Base-by-base conservation (phyloP, 202 grass and related monocot genomes). In the Eragrostis tef region DNA sequence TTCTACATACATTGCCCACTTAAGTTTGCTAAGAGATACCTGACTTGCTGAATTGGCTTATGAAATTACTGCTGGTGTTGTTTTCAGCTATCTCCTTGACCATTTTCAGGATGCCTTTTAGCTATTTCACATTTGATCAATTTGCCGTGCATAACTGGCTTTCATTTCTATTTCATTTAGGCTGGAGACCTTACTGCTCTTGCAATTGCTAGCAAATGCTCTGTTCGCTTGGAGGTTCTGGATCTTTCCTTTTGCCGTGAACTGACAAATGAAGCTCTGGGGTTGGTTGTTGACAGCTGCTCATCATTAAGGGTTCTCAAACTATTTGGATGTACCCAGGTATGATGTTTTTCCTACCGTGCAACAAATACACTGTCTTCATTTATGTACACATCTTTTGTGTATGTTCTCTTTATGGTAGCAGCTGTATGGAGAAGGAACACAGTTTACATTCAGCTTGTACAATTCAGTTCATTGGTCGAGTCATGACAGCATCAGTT, bases 301-400 rank as follows among this genome's bases (percentile, higher is more conserved):
- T 86, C 77, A 36, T 90, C 87, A 4, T 69, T 98, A 64, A 91
- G 79, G 70, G 79, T 87, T 75, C 80, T 98, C 44, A 98, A 93
- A 80, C 77, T 98, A 71, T 98, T 95, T 91, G 92, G 96, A 43
- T 98, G 96, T 87, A 98, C 92, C 51, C 90, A 98, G 88, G 96
- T 94, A 88, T 61, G 66, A 52, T 59, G 43, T 54, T 24, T 44
- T 56, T 73, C 17, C 0, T 80, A 81, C 22, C 65, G 60, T 19
- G 8, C 54, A 27, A 45, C 19, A 79, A 49, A 43, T 36, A 56
- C n/a, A 69, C 29, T 11, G 4, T 26, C 14, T 46, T 56, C 24
- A 49, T 41, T n/a, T 61, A 20, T 48, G 26, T 36, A 7, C 44
- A 54, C 21, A 56, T 67, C 57, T 41, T 51, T 73, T 50, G 20